A percentile compares a stretch with the other conserved stretches of the same genome.
These are phyloP conservation scores for Leucogyrophana mollusca DNA, from an alignment of 768 basidiomycete genomes.

Conservation along the genomic window DNA sequence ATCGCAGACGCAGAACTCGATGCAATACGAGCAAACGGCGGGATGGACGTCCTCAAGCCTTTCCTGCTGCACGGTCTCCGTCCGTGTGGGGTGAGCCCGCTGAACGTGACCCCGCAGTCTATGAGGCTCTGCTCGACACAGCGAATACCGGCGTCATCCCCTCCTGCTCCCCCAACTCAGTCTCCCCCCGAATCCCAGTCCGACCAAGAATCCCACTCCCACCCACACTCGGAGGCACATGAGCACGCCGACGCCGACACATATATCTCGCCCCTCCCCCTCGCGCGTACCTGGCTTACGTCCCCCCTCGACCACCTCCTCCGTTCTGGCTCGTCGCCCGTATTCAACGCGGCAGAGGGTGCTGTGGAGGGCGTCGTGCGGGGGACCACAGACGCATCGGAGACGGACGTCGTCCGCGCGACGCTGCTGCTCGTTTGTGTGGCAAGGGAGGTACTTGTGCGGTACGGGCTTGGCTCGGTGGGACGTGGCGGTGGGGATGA, in stretches of 20 bases:
- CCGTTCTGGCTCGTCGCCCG: constrained; percentile 68
- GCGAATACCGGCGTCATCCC: constrained; percentile 37
- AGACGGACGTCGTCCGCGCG: constrained; percentile 72
- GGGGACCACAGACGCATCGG: constrained; percentile 74
- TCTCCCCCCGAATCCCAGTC: too few species aligned
- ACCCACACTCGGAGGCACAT: too few species aligned
- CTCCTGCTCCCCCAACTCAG: too few species aligned
- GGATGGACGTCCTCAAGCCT: too few species aligned
- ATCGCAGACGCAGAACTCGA: too few species aligned
- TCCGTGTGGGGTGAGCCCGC: constrained; percentile 49
- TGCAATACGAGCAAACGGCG: too few species aligned
- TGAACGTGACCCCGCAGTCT: constrained; percentile 48
- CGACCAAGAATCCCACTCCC: constrained; percentile 23
- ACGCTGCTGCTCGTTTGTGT: constrained; percentile 61
- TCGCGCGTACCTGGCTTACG: constrained; percentile 64
- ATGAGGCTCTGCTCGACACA: constrained; percentile 59
- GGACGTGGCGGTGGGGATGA: too few species aligned
- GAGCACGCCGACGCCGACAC: constrained; percentile 10
- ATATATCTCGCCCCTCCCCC: constrained; percentile 42
- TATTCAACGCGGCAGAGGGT: constrained; percentile 56
- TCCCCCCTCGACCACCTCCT: constrained; percentile 75
- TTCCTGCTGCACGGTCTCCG: constrained; percentile 53
- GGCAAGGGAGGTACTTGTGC: constrained; percentile 42
- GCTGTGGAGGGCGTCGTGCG: neutral
- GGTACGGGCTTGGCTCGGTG: constrained; percentile 40